Conservation (phyloP, 495 filamentous ascomycete species). For the Hypomontagnella monticulosa region DNA sequence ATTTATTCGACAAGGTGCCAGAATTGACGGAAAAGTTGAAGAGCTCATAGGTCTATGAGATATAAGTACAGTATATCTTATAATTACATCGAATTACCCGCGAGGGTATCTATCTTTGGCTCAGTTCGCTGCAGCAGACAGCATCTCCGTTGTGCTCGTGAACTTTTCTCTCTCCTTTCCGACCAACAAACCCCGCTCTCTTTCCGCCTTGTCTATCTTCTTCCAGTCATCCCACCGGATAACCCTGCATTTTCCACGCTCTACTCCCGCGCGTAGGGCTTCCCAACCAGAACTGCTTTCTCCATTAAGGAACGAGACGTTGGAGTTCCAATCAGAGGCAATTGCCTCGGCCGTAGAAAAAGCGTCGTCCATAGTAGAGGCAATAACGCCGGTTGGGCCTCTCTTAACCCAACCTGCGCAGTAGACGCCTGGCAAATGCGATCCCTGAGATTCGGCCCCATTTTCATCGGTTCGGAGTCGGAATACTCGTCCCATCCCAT, state of each 20-base stretch:
- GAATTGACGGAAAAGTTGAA: conserved; percentile 97
- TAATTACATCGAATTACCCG: conserved; percentile 27
- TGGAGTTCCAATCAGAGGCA: conserved; percentile 69
- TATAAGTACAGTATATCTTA: conserved; percentile 20
- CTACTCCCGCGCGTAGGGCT: conserved; percentile 49
- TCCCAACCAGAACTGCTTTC: conserved; percentile 76
- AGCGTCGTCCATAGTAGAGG: conserved; percentile 94
- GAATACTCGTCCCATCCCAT: conserved; percentile 77
- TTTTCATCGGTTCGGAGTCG: conserved; percentile 35
- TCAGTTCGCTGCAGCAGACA: conserved; percentile 57
- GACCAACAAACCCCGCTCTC: conserved; percentile 64
- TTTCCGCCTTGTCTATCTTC: conserved; percentile 83
- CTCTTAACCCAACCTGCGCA: conserved; percentile 97
- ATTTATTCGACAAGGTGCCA: conserved; percentile 94
- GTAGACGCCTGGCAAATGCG: conserved; percentile 76
- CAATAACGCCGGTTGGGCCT: conserved; percentile 95
- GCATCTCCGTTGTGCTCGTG: conserved; percentile 78
- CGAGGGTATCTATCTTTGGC: conserved; percentile 22
- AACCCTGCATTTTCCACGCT: conserved; percentile 53
- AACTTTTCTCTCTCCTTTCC: conserved; percentile 93
- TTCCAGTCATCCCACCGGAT: conserved; percentile 87
- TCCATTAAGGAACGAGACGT: conserved; percentile 58
- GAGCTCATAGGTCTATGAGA: conserved; percentile 56
- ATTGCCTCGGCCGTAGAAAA: conserved; percentile 89
- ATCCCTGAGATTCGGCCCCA: conserved; percentile 10